Conservation (phyloP, 2,329 filamentous ascomycete species). For the Colletotrichum sp. region DNA sequence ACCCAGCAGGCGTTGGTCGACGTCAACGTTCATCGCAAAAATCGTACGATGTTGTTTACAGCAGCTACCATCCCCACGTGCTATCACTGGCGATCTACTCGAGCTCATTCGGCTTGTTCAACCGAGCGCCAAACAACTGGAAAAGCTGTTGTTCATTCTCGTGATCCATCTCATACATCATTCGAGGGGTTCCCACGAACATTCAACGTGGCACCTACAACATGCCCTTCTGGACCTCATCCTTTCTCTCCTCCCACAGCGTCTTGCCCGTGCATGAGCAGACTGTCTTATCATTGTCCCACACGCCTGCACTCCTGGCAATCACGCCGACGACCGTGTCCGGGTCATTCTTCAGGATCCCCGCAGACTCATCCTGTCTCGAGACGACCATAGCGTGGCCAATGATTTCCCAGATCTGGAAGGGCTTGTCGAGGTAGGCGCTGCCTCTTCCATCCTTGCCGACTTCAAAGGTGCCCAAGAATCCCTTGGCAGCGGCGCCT, state of each 20-base stretch:
- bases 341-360: constrained; percentile 70
- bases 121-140: constrained; percentile 8
- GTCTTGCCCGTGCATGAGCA: constrained; percentile 98
- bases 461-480: constrained; percentile 79
- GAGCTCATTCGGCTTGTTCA: constrained; percentile 14
- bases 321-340: constrained; percentile 93
- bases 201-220: constrained; percentile 37
- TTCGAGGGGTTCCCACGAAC: not conserved
- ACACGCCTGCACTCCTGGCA: constrained; percentile 94
- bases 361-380: constrained; percentile 62
- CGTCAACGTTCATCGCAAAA: constrained; percentile 19
- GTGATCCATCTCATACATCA: constrained; percentile 1
- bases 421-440: constrained; percentile 79
- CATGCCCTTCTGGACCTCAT: constrained; percentile 91
- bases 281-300: constrained; percentile 98
- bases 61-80: constrained; percentile 10
- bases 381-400: constrained; percentile 90
- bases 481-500: constrained; percentile 48
- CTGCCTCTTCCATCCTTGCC: constrained; percentile 77
- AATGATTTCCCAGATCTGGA: constrained; percentile 96
- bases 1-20: not conserved
- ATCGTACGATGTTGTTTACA: constrained; percentile 21
- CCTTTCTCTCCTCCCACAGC: constrained; percentile 94
- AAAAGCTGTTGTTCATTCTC: not conserved
- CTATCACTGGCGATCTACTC: constrained; percentile 7